These are phyloP conservation scores for Multifurca ochricompacta DNA, from an alignment of 768 basidiomycete genomes.

Conservation along the genomic window DNA sequence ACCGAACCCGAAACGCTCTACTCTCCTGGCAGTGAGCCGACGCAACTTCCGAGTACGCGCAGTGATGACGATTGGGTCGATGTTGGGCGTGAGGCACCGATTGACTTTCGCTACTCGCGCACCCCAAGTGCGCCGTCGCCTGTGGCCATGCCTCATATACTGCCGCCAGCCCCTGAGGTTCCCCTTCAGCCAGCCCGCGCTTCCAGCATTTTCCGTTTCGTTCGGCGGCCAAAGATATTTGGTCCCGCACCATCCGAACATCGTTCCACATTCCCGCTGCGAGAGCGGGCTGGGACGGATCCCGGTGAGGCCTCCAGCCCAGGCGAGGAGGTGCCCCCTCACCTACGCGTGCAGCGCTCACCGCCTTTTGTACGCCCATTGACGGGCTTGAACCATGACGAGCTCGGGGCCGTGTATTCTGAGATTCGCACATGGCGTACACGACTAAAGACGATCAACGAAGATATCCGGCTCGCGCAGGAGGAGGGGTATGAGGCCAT, in stretches of 20 bases:
- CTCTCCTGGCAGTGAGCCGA: conserved; percentile 23
- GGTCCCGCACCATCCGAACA: conserved; percentile 26
- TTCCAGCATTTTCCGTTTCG: conserved; percentile 16
- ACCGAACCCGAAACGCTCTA: conserved; percentile 20
- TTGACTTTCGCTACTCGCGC: conserved; percentile 27
- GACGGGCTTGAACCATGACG: conserved; percentile 59
- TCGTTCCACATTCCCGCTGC: conserved; percentile 61
- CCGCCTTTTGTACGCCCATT: conserved; percentile 72
- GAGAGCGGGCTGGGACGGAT: conserved; percentile 29
- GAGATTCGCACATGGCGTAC: conserved; percentile 67
- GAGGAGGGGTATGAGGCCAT: conserved; percentile 61
- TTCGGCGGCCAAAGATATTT: conserved; percentile 19
- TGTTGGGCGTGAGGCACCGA: conserved; percentile 39
- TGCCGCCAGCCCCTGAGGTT: conserved; percentile 16
- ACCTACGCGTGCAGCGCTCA: conserved; percentile 57
- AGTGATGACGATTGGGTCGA: conserved; percentile 52
- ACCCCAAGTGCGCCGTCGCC: conserved; percentile 15
- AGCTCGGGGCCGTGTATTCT: conserved; percentile 56
- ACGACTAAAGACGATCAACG: conserved; percentile 62
- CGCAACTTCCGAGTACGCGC: conserved; percentile 20
- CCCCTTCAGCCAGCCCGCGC: conserved; percentile 19
- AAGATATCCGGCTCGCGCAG: conserved; percentile 64
- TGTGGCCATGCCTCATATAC: not conserved
- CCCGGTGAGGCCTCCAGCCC: conserved; percentile 27
- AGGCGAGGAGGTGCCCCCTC: conserved; percentile 46